Evolutionary conservation across 805 yeast genomes (phyloP), one percentile per base, ranked within the genome.

Genomic region (Wickerhamiella cacticola): DNA sequence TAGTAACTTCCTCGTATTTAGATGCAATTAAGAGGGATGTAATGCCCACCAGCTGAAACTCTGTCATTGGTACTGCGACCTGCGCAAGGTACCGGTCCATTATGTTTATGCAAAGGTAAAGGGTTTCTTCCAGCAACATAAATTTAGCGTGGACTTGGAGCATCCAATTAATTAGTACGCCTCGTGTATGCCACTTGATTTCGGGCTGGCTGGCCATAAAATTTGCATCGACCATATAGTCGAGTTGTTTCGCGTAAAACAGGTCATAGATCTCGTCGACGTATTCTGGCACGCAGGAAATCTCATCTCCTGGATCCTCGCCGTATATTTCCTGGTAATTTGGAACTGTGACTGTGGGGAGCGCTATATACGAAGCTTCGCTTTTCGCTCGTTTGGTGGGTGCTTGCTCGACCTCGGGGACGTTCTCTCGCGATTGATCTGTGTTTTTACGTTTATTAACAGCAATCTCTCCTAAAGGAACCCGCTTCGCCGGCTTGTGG

Each of bases 151-250:
- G 96, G 62, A 87, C 88, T 61, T 85, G 94, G 9, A 85, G 85
- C 55, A 87, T 70, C 96, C 96, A 87, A 65, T 88, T 95, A n/a
- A 87, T 85, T 50, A 87, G 68, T 46, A 87, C 82, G 6, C 86
- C 79, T 55, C 96, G 74, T 82, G 83, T 82, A 52, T 78, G 75
- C 49, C 95, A 94, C 57, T 81, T 77, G 55, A 85, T 64, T 51
- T 78, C 77, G 45, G 74, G 72, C 61, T 80, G 83, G 63, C 77
- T 72, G 52, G 67, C 70, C 31, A 83, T 64, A 61, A 83, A 84
- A 42, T 64, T 64, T 23, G 68, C 64, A 36, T 64, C 59, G 16
- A 87, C 95, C 58, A 84, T 68, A 41, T 89, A 84, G 58, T 75
- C 72, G 40, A 72, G 64, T 66, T 87, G 95, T 51, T 80, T 69